A percentile compares a stretch with the other conserved stretches of the same genome.
These are phyloP conservation scores for Aspergillus sp. DNA, from an alignment of 2,329 filamentous ascomycete species.

Conservation along the genomic window DNA sequence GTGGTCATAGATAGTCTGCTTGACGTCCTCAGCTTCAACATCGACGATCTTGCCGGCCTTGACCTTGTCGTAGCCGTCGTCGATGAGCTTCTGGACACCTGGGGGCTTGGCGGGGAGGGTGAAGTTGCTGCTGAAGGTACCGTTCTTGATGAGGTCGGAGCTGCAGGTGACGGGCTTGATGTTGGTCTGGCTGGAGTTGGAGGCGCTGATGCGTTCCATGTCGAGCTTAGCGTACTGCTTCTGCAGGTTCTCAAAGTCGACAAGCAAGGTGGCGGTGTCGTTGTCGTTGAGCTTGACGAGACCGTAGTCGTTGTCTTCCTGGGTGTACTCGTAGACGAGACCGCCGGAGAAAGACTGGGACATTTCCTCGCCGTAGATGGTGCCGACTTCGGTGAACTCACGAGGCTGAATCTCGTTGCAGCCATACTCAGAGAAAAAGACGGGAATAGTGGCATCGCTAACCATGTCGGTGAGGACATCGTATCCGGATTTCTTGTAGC, in stretches of 20 bases:
- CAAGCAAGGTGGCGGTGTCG: constrained; percentile 57
- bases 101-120: constrained; percentile 66
- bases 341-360: constrained; percentile 59
- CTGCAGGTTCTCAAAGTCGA: constrained; percentile 73
- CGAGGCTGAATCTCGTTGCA: constrained; percentile 61
- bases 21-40: constrained; percentile 58
- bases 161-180: constrained; percentile 65
- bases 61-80: constrained; percentile 68
- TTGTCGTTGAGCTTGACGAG: constrained; percentile 63
- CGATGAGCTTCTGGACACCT: constrained; percentile 70
- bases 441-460: constrained; percentile 56
- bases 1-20: constrained; percentile 57
- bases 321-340: constrained; percentile 52
- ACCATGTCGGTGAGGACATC: constrained; percentile 60
- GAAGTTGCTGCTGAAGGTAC: constrained; percentile 75
- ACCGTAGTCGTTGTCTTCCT: constrained; percentile 50
- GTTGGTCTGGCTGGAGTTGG: constrained; percentile 57
- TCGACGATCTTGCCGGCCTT: constrained; percentile 64
- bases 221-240: constrained; percentile 74
- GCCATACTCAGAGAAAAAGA: constrained; percentile 68
- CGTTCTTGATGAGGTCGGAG: constrained; percentile 63
- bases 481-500: constrained; percentile 56
- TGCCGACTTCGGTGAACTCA: constrained; percentile 60
- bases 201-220: constrained; percentile 64
- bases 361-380: constrained; percentile 62